A percentile compares a stretch with the other conserved stretches of the same genome.
phyloP scores from a whole-genome alignment of 305 asterid genomes.

The Fraxinus latifolia region DNA sequence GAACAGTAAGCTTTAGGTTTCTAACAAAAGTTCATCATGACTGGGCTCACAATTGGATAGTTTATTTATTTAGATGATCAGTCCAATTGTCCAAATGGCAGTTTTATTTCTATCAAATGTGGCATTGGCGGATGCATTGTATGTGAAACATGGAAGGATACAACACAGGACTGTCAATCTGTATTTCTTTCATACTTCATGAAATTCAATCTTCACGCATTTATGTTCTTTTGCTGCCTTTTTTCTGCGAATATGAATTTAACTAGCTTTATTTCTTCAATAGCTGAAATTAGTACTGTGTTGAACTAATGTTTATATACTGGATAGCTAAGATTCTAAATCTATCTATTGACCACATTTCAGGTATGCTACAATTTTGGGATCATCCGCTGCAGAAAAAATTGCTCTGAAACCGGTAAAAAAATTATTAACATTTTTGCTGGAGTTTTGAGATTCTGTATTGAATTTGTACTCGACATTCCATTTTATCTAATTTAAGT shows the following conservation, averaged over 20 bases:
- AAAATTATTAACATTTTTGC: neutral
- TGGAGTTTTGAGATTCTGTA: neutral
- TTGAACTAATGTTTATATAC: slow-evolving; percentile 17
- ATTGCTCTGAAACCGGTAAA: slow-evolving; percentile 80
- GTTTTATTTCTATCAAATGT: neutral
- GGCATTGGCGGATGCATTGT: neutral
- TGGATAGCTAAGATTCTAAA: slow-evolving; percentile 14
- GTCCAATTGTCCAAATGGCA: neutral
- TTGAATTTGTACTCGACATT: neutral
- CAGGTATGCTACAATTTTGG: slow-evolving; percentile 95
- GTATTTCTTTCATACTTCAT: neutral
- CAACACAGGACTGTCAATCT: neutral
- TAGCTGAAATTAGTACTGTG: neutral
- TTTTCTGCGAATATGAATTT: neutral
- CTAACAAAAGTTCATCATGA: neutral
- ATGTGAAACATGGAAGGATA: neutral
- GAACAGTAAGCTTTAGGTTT: neutral
- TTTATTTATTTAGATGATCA: neutral
- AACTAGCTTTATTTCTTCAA: neutral
- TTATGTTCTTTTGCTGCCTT: slow-evolving; percentile 4
- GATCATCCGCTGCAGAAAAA: slow-evolving; percentile 68
- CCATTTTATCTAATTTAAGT: slow-evolving; percentile 1
- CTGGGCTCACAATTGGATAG: neutral
- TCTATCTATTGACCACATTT: slow-evolving; percentile 24
- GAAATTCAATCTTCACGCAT: neutral